A percentile compares a stretch with the other conserved stretches of the same genome.
Conservation (phyloP, 257 asterid species). For the Eustoma russellianum region DNA sequence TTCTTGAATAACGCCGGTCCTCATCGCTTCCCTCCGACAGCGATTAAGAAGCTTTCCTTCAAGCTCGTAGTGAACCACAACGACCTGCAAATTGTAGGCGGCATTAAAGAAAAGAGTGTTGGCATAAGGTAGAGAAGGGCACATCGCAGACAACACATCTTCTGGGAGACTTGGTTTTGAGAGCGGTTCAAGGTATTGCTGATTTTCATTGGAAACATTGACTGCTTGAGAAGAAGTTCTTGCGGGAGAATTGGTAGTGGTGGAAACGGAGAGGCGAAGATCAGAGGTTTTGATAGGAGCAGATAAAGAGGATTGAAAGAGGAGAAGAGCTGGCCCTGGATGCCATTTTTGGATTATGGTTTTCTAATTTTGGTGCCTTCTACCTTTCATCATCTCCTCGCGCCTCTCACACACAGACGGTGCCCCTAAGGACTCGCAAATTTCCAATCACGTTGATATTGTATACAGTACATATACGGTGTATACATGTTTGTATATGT, state of each 20-base stretch:
- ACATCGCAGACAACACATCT: constrained; percentile 47
- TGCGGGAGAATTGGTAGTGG: constrained; percentile 8
- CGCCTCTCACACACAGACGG: too few relatives aligned
- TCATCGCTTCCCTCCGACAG: constrained; percentile 82
- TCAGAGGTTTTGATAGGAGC: constrained; percentile 31
- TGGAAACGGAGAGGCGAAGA: constrained; percentile 17
- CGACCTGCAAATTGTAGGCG: constrained; percentile 66
- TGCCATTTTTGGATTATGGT: too few relatives aligned
- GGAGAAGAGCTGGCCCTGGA: constrained; percentile 49
- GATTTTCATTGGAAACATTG: constrained; percentile 24
- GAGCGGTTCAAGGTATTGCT: constrained; percentile 1
- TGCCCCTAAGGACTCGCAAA: too few relatives aligned
- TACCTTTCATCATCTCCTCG: too few relatives aligned
- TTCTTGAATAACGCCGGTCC: constrained; percentile 86
- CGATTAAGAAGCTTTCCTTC: constrained; percentile 80
- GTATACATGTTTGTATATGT: too few relatives aligned
- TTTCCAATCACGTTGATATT: too few relatives aligned
- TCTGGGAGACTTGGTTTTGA: constrained; percentile 11
- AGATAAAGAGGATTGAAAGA: constrained; percentile 39
- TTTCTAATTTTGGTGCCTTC: too few relatives aligned
- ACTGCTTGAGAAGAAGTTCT: constrained; percentile 17
- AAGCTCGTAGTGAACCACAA: constrained; percentile 73
- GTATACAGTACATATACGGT: too few relatives aligned
- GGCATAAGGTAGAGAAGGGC: constrained; percentile 58
- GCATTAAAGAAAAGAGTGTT: constrained; percentile 61